Evolutionary conservation across 306 rosid species (phyloP).

Genomic region (Vicia sativa): DNA sequence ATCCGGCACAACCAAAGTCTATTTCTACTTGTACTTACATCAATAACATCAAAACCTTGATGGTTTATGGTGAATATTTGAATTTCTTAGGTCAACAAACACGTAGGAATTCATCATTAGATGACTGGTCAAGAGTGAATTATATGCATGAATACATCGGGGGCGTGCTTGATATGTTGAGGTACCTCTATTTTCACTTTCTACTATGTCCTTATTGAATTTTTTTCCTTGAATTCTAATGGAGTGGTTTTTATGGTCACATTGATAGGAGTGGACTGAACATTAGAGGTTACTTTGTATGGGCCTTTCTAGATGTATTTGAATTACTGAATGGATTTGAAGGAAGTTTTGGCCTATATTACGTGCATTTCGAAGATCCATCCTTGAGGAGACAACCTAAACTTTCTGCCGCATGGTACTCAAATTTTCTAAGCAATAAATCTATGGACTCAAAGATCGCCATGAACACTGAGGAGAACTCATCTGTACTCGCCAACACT

Average conservation of each 20-base stretch:
- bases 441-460: conserved; percentile 16
- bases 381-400: conserved; percentile 56
- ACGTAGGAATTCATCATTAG: conserved; percentile 51
- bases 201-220: not conserved
- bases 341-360: not conserved
- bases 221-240: conserved; percentile 7
- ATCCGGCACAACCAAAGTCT: too few species aligned
- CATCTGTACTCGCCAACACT: conserved; percentile 4
- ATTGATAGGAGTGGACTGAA: conserved; percentile 61
- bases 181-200: conserved; percentile 46
- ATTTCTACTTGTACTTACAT: not conserved
- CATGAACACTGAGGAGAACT: conserved; percentile 29
- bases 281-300: conserved; percentile 61
- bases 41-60: not conserved
- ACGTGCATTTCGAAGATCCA: conserved; percentile 54
- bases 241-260: not conserved
- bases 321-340: conserved; percentile 54
- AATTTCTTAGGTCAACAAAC: conserved; percentile 52
- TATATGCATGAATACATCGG: conserved; percentile 50
- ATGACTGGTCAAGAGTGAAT: conserved; percentile 58
- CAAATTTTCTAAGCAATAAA: conserved; percentile 51
- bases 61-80: not conserved
- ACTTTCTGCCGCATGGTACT: conserved; percentile 65
- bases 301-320: conserved; percentile 62
- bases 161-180: conserved; percentile 46